Percentiles rank a stretch among this genome's conserved stretches.
These are phyloP conservation scores for Ophiocordyceps robertsii DNA, from an alignment of 2,329 filamentous ascomycete genomes.

Conservation along the genomic window DNA sequence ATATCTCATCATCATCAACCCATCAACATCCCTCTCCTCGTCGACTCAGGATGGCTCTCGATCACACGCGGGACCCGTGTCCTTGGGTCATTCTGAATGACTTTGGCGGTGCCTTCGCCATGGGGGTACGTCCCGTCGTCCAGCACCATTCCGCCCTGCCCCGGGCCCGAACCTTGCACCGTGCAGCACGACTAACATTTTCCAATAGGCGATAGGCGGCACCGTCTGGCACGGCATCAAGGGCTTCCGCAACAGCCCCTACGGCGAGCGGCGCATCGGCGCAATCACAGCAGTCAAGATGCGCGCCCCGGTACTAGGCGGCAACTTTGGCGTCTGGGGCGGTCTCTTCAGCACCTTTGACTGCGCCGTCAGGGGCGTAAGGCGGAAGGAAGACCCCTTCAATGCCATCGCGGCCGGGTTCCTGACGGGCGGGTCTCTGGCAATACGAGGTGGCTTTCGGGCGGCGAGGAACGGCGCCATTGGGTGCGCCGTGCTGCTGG, in stretches of 20 bases:
- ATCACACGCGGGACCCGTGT: constrained; percentile 94
- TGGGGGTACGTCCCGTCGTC: constrained; percentile 57
- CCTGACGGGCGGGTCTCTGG: constrained; percentile 86
- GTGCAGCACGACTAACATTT: neutral
- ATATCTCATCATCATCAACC: no score
- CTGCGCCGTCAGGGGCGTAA: constrained; percentile 85
- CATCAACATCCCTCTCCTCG: neutral
- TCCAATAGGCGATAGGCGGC: constrained; percentile 52
- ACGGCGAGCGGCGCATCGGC: constrained; percentile 91
- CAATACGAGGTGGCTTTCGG: constrained; percentile 81
- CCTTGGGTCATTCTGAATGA: constrained; percentile 95
- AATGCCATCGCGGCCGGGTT: constrained; percentile 97
- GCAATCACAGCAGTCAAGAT: constrained; percentile 96
- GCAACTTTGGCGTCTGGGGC: constrained; percentile 97
- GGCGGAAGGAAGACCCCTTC: constrained; percentile 96
- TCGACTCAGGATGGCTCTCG: constrained; percentile 39
- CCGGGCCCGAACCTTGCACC: no score
- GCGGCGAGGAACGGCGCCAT: constrained; percentile 92
- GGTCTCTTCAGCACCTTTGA: constrained; percentile 93
- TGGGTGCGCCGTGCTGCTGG: constrained; percentile 84
- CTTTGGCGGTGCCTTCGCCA: constrained; percentile 92
- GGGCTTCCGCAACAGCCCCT: constrained; percentile 77
- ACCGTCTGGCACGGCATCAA: constrained; percentile 96
- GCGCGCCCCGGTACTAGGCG: constrained; percentile 85
- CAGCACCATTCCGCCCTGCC: no score